Conservation (phyloP, 2,329 filamentous ascomycete species). For the Talaromyces sp. region DNA sequence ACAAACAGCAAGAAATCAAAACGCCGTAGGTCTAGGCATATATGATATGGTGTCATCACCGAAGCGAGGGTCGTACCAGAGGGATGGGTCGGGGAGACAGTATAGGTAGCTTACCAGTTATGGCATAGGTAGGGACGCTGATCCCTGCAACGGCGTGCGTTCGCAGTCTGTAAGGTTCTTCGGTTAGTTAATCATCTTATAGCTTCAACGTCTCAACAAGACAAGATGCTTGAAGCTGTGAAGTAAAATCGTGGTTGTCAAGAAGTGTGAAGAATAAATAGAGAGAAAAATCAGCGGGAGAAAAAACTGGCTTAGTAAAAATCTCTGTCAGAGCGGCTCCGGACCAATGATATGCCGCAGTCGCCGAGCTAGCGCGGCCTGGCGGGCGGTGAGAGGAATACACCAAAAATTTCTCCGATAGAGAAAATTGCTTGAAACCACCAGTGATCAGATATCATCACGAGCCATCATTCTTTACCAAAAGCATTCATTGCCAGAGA, state of each 20-base stretch:
- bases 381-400: conserved; percentile 18
- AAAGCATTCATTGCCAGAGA: background rate
- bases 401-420: conserved; percentile 21
- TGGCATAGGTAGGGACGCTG: background rate
- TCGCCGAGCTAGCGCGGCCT: background rate
- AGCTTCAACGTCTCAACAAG: background rate
- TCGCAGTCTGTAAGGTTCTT: background rate
- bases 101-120: conserved; percentile 26
- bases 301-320: conserved; percentile 17
- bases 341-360: conserved; percentile 2
- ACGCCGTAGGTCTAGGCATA: conserved; percentile 48
- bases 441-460: background rate
- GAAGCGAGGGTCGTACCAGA: conserved; percentile 26
- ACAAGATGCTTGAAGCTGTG: background rate
- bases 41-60: conserved; percentile 46
- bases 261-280: background rate
- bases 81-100: conserved; percentile 22
- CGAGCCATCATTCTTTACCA: background rate
- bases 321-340: conserved; percentile 1
- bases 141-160: conserved; percentile 13
- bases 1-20: conserved; percentile 54
- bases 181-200: background rate
- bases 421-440: background rate
- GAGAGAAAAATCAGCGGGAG: conserved; percentile 21
- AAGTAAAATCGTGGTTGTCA: background rate